Base-by-base conservation (phyloP, 1,139 yeast species). In the Yamadazyma spencermartinsiae region DNA sequence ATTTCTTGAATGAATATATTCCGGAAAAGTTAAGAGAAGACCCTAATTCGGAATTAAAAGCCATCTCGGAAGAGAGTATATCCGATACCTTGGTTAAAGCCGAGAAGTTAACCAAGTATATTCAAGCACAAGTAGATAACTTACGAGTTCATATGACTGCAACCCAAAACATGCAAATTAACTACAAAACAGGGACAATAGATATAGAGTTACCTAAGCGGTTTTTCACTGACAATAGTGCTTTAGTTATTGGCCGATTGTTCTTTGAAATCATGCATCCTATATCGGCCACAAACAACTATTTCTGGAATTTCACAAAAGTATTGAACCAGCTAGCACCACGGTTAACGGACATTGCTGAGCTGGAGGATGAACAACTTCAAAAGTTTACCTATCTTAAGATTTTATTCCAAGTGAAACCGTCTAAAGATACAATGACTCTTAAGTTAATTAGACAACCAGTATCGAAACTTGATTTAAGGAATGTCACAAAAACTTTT, bases 251-350 rank as follows among this genome's bases (percentile, higher is more conserved):
- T 1, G 52, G 64, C 13, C 48, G 74, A 33, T 58, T 62, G 18
- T 44, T 77, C 4, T 76, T 54, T 47, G 51, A 60, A 5, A 36
- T 44, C 2, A 47, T 73, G 6, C 54, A 54, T 33, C 65, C 63
- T 0, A 50, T 71, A 3, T 71, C 79, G 0, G 61, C 80, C 0
- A 52, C 66, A 1, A 55, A 56, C 14, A 64, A 72, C 31, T 75
- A 65, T 46, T 72, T 72, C 44, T 76, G 78, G 71, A 54, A 64
- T 3, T 76, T 69, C 43, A 65, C 79, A 4, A 71, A 64, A 39
- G 37, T 76, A 11, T 72, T 71, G 34, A 46, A 71, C 28, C 55
- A 46, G 2, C 51, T 63, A 8, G 47, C 65, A 3, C 72, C 73
- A 0, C 44, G 44, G 32, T 40, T 68, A 9, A 15, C 40, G 14